Conservation (phyloP, 371 early-diverging fungal species). For the Zychaea mexicana region DNA sequence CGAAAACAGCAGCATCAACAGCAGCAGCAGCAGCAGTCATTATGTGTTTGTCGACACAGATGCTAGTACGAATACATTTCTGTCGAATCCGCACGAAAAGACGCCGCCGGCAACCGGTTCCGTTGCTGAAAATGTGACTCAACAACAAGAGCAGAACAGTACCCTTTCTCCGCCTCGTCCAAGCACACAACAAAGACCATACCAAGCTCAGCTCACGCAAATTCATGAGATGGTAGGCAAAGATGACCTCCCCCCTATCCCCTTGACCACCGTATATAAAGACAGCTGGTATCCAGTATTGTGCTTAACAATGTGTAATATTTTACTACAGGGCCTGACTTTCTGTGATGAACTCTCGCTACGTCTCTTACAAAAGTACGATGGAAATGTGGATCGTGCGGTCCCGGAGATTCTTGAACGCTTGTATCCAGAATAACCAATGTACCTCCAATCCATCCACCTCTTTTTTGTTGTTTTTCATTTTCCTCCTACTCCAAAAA, state of each 20-base stretch:
- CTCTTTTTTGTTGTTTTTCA: not conserved
- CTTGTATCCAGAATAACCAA: slow-evolving; percentile 20
- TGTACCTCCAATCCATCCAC: too few relatives aligned
- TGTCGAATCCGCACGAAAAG: slow-evolving; percentile 3
- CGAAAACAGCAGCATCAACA: not conserved
- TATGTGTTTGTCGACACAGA: slow-evolving; percentile 1
- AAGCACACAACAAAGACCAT: not conserved
- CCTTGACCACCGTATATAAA: not conserved
- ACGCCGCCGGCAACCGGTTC: not conserved
- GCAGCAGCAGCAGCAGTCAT: not conserved
- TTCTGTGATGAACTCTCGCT: slow-evolving; percentile 35
- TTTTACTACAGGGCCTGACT: slow-evolving; percentile 30
- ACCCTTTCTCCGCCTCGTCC: not conserved
- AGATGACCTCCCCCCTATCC: not conserved
- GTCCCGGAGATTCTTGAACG: slow-evolving; percentile 31
- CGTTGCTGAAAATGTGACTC: not conserved
- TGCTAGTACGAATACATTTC: not conserved
- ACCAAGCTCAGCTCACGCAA: slow-evolving; percentile 22
- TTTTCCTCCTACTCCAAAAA: too few relatives aligned
- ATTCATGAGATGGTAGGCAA: slow-evolving; percentile 44
- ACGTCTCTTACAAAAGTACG: slow-evolving; percentile 17
- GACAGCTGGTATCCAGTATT: not conserved
- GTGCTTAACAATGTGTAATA: not conserved
- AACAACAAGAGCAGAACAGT: not conserved
- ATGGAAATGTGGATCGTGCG: slow-evolving; percentile 34